Evolutionary conservation across 306 rosid genomes (phyloP), one percentile per base, ranked within the genome.

Genomic region (Pyrus betulifolia): DNA sequence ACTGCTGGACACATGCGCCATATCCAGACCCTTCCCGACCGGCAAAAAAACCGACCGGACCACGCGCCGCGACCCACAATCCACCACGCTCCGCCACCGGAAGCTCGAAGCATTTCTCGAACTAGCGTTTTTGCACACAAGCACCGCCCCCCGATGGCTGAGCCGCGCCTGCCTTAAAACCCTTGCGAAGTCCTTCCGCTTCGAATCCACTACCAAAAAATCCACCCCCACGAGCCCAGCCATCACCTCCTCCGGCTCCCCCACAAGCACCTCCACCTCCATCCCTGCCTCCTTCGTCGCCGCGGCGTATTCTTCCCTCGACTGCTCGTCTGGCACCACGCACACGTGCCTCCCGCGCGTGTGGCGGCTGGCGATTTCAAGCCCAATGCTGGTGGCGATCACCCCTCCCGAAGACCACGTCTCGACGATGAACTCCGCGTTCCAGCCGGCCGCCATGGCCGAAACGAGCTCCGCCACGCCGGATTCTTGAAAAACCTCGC

Each of bases 401-500:
- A 76, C 80, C 11, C 97, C 99, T 3, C 97, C 97, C 22, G 62
- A 88, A 2, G 97, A 90, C 99, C 99, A 90, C 11, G 99, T 92
- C 84, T 95, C 99, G 11, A 90, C 96, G 27, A 95, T 90, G 71
- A 95, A 80, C 63, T 80, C 79, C 1, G 99, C 86, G 81, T 90
- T 90, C 99, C 97, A 90, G 21, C 99, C 99, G 12, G 97, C 97
- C 2, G 97, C 96, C 97, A 92, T 92, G 64, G 99, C 97, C 2
- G 99, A 88, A 63, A 92, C 23, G 3, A 95, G 82, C 88, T 95
- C 99, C 35, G 97, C 89, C 10, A 87, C 97, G 17, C 99, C 97
- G 0, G 96, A 92, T 84, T 88, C 97, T 1, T 27, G 81, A 64
- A 42, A 81, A 62, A 86, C 70, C 79, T 86, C 72, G 42, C 97